Conservation (phyloP, 1,284 basidiomycete genomes). For the Tausonia pullulans region DNA sequence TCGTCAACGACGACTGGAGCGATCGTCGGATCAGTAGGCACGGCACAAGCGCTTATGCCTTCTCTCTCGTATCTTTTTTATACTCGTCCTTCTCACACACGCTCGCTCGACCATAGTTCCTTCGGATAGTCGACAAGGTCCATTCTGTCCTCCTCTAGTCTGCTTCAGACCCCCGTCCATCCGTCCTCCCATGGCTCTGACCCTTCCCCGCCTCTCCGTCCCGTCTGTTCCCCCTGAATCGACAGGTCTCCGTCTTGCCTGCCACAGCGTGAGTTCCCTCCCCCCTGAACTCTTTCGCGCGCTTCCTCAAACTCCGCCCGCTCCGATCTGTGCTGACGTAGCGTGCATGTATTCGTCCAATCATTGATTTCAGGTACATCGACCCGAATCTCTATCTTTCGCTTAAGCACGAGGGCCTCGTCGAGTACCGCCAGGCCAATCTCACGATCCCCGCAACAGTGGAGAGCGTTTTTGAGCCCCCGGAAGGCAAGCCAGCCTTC, state of each 20-base stretch:
- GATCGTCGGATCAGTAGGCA: neutral
- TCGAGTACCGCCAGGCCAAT: constrained; percentile 70
- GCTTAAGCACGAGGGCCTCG: constrained; percentile 33
- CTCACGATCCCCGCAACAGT: constrained; percentile 57
- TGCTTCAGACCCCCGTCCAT: neutral
- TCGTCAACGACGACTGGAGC: neutral
- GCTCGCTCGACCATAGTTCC: neutral
- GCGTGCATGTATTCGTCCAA: too few relatives aligned
- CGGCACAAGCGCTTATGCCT: neutral
- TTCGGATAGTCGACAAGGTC: constrained; percentile 4
- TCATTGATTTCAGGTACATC: neutral
- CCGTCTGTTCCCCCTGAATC: too few relatives aligned
- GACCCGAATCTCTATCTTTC: neutral
- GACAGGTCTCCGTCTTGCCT: constrained; percentile 2
- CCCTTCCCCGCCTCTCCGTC: neutral
- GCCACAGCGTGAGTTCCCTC: neutral
- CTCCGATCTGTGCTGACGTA: neutral
- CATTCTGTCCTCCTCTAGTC: neutral
- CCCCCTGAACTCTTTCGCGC: neutral
- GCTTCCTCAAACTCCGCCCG: too few relatives aligned
- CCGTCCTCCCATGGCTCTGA: neutral
- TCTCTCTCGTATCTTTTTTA: too few relatives aligned
- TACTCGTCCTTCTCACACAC: neutral
- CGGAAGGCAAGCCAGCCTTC: constrained; percentile 51
- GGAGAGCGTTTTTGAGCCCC: constrained; percentile 53